Evolutionary conservation across 352 stramenopile species (phyloP).

Genomic region (Aphanomyces cochlioides): DNA sequence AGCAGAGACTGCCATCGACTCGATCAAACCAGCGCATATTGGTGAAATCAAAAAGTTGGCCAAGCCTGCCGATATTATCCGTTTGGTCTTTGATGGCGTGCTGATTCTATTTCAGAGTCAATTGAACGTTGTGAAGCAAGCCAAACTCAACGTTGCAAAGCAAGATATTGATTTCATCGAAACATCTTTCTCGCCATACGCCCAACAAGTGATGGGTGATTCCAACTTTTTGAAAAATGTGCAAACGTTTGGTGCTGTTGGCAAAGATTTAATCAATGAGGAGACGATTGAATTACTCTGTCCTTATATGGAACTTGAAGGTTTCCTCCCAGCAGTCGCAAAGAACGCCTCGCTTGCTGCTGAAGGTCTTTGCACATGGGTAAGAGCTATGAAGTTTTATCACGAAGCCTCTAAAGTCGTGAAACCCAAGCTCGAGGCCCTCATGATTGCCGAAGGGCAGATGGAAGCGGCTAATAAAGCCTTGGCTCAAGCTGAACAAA

Average conservation of each 20-base stretch:
- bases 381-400: constrained; percentile 98
- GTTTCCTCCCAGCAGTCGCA: constrained; percentile 92
- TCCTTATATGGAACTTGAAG: constrained; percentile 96
- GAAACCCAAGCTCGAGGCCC: constrained; percentile 97
- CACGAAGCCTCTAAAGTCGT: constrained; percentile 98
- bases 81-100: constrained; percentile 97
- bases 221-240: constrained; percentile 97
- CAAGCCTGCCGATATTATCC: constrained; percentile 98
- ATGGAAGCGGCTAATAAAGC: constrained; percentile 97
- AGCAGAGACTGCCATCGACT: constrained; percentile 96
- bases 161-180: constrained; percentile 97
- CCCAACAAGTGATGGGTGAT: constrained; percentile 94
- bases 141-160: constrained; percentile 95
- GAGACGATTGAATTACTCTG: constrained; percentile 97
- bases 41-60: constrained; percentile 98
- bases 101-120: constrained; percentile 95
- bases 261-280: constrained; percentile 98
- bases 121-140: constrained; percentile 87
- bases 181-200: constrained; percentile 94
- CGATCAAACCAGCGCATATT: constrained; percentile 97
- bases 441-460: constrained; percentile 94
- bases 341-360: constrained; percentile 96
- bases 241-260: constrained; percentile 92
- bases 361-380: constrained; percentile 96
- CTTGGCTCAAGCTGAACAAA: constrained; percentile 88